Evolutionary conservation across 176 grass and related monocot species (phyloP).

Genomic region (Aegilops umbellulata): DNA sequence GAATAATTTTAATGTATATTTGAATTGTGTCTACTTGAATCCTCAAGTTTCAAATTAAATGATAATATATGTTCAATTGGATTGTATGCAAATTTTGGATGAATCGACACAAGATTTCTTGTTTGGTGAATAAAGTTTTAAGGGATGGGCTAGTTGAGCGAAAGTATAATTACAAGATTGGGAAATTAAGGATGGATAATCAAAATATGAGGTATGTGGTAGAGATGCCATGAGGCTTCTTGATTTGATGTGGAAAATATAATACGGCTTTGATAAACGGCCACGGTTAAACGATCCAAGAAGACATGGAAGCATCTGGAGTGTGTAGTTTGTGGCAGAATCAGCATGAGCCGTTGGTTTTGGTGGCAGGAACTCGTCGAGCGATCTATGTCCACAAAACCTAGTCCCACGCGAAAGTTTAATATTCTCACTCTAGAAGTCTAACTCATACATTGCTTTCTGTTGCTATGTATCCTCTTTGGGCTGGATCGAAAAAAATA

Average conservation of each 20-base stretch:
- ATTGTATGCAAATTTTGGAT: too few species aligned
- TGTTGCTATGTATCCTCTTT: background rate
- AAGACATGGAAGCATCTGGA: background rate
- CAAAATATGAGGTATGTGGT: too few species aligned
- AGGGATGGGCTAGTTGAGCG: too few species aligned
- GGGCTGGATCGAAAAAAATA: background rate
- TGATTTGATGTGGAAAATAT: background rate
- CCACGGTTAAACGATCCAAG: conserved; percentile 2
- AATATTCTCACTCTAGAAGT: background rate
- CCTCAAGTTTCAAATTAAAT: too few species aligned
- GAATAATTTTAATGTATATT: too few species aligned
- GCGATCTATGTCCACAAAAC: conserved; percentile 58
- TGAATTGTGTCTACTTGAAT: too few species aligned
- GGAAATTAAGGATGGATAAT: too few species aligned
- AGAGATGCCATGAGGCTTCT: too few species aligned
- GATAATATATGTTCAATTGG: too few species aligned
- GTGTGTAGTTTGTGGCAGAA: background rate
- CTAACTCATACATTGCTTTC: background rate
- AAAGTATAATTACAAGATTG: too few species aligned
- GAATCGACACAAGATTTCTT: too few species aligned
- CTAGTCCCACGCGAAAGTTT: conserved; percentile 33
- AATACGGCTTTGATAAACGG: background rate
- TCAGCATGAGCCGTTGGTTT: conserved; percentile 28
- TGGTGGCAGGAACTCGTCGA: conserved; percentile 12
- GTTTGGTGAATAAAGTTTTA: too few species aligned